Evolutionary conservation across 768 basidiomycete genomes (phyloP).

Genomic region (Lentinula sp.): DNA sequence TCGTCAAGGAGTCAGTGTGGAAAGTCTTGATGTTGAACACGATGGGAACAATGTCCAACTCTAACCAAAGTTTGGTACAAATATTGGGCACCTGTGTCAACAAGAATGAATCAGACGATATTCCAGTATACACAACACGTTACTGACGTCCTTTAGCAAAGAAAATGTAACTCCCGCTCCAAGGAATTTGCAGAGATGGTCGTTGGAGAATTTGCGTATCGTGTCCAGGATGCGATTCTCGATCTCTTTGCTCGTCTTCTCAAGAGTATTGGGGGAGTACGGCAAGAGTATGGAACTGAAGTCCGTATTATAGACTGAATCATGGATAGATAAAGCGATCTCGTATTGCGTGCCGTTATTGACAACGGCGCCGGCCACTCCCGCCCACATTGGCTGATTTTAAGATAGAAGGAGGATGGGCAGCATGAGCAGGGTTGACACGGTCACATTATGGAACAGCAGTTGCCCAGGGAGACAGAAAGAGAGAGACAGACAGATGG

Average conservation of each 20-base stretch:
- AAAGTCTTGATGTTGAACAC: slow-evolving; percentile 83
- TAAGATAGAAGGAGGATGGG: slow-evolving; percentile 15
- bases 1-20: slow-evolving; percentile 74
- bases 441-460: too few species aligned
- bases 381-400: slow-evolving; percentile 82
- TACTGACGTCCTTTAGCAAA: slow-evolving; percentile 60
- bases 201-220: slow-evolving; percentile 64
- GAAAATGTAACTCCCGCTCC: slow-evolving; percentile 73
- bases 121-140: neutral
- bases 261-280: slow-evolving; percentile 43
- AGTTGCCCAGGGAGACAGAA: too few species aligned
- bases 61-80: slow-evolving; percentile 82
- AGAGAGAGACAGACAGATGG: too few species aligned
- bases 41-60: slow-evolving; percentile 77
- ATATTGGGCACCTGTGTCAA: slow-evolving; percentile 60
- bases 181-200: slow-evolving; percentile 83
- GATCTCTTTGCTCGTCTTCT: slow-evolving; percentile 54
- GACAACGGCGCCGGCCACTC: slow-evolving; percentile 59
- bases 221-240: slow-evolving; percentile 59
- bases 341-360: slow-evolving; percentile 58
- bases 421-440: neutral
- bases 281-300: slow-evolving; percentile 55
- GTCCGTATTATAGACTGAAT: slow-evolving; percentile 82
- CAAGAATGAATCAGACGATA: slow-evolving; percentile 13
- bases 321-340: slow-evolving; percentile 75